Conservation (phyloP, 306 rosid species). For the Chamaecrista fasciculata region DNA sequence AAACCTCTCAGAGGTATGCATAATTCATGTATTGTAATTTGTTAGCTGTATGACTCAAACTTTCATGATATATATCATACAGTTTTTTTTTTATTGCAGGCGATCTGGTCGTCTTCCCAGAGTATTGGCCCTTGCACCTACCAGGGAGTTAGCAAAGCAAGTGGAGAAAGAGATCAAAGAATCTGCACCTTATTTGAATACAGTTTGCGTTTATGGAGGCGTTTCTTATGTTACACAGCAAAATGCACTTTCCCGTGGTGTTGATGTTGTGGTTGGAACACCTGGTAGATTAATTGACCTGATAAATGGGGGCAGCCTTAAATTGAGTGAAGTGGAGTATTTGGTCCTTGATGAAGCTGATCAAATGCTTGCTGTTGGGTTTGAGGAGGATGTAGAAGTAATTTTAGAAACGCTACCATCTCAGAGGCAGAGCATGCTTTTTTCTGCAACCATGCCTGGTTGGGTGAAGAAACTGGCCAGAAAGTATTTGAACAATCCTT, state of each 20-base stretch:
- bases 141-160: constrained; percentile 95
- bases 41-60: neutral
- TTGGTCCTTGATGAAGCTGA: constrained; percentile 99
- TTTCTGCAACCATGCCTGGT: constrained; percentile 92
- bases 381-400: constrained; percentile 95
- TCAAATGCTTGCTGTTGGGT: constrained; percentile 99
- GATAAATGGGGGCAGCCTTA: constrained; percentile 81
- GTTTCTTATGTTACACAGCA: constrained; percentile 86
- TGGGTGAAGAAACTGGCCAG: constrained; percentile 94
- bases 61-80: constrained; percentile 3
- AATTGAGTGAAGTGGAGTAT: constrained; percentile 69
- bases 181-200: constrained; percentile 83
- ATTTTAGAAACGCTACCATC: constrained; percentile 79
- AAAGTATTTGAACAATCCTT: constrained; percentile 77
- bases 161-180: constrained; percentile 97
- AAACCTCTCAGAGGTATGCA: constrained; percentile 53
- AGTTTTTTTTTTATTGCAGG: constrained; percentile 44
- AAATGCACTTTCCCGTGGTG: constrained; percentile 88
- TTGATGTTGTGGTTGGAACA: constrained; percentile 97
- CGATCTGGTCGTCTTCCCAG: constrained; percentile 74
- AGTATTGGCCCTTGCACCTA: constrained; percentile 88
- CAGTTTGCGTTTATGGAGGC: constrained; percentile 95
- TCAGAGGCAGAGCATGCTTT: constrained; percentile 88
- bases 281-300: constrained; percentile 96
- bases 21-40: neutral